Base-by-base conservation (phyloP, 495 filamentous ascomycete species). In the Talaromyces thailandensis region DNA sequence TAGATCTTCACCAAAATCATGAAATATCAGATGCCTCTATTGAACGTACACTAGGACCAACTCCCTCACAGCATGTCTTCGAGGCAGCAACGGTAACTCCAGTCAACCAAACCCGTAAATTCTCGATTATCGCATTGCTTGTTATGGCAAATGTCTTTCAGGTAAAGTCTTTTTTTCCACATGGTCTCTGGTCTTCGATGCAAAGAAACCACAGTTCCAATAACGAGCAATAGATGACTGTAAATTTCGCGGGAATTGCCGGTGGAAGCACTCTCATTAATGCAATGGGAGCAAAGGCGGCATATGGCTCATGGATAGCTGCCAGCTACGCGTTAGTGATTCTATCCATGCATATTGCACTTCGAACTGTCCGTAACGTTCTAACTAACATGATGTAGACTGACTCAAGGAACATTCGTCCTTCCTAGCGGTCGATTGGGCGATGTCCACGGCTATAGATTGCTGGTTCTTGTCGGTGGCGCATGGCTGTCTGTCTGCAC, bases 381-480 rank as follows among this genome's bases (percentile, higher is more conserved):
- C 5, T 4, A 45, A 52, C 57, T 65, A 31, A 67, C 61, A 60
- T 5, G 1, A 62, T 0, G 26, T 43, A 78, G 75, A 5, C 65
- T 82, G 0, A 81, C 77, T 1, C 79, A 82, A 67, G 78, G 79
- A 14, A 71, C 80, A 11, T 82, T 82, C 61, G 81, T 82, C 3
- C 61, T 80, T 3, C 68, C 79, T 9, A 72, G 74, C 45, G 81
- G 81, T 32, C 74, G 81, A 12, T 66, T 82, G 21, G 81, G 81
- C 11, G 76, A 75, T 26, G 72, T 84, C 3, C 78, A 75, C 64
- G 81, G 79, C 5, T 79, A 83, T 62, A 79, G 77, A 62, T 73
- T 74, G 11, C 66, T 79, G 26, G 59, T 82, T 0, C 56, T 78
- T 0, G 55, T 72, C 11, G 81, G 77, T 7, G 71, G 74, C 6